These are phyloP conservation scores for Plenodomus lindquistii DNA, from an alignment of 2,329 filamentous ascomycete species.

Conservation along the genomic window DNA sequence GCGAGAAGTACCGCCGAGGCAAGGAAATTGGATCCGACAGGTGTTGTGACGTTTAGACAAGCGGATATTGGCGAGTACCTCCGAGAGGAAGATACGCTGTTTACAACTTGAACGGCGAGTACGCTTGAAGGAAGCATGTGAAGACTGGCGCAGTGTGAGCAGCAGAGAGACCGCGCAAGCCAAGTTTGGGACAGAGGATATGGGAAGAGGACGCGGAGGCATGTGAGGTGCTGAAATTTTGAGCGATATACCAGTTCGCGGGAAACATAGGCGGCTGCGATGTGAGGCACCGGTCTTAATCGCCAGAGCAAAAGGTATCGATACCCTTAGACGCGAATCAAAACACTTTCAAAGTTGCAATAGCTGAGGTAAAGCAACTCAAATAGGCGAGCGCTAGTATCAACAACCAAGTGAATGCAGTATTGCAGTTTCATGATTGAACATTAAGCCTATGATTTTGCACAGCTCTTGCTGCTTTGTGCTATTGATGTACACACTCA, in stretches of 20 bases:
- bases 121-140: background rate
- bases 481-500: constrained; percentile 11
- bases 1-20: constrained; percentile 85
- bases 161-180: background rate
- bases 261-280: too few species aligned
- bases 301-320: too few species aligned
- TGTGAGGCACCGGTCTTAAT: too few species aligned
- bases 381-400: too few species aligned
- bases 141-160: background rate
- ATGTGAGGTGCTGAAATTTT: too few species aligned
- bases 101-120: constrained; percentile 53
- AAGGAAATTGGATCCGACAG: constrained; percentile 84
- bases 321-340: too few species aligned
- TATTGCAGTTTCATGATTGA: background rate
- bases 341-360: too few species aligned
- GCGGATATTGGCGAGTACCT: constrained; percentile 94
- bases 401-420: too few species aligned
- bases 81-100: constrained; percentile 73
- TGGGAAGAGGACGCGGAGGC: too few species aligned
- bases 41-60: constrained; percentile 86
- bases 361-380: too few species aligned
- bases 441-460: constrained; percentile 22
- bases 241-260: too few species aligned
- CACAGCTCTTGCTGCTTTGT: constrained; percentile 11
- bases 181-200: background rate